Conservation (phyloP, 2,329 filamentous ascomycete species). For the Westerdykella sp. region DNA sequence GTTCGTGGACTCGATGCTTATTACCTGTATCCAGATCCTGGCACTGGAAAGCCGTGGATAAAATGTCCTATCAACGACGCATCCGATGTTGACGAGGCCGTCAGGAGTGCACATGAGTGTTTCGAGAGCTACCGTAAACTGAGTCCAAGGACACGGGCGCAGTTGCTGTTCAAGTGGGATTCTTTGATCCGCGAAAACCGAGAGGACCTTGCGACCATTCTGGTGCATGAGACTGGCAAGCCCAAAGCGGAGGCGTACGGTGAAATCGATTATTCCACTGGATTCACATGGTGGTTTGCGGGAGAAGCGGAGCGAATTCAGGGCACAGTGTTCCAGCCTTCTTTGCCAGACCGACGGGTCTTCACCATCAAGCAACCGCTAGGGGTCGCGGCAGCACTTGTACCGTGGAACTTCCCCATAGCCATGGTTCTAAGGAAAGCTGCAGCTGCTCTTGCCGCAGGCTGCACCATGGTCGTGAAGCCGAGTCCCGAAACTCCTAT, state of each 20-base stretch:
- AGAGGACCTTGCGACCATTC: conserved; percentile 57
- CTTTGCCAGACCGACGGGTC: conserved; percentile 57
- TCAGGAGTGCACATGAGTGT: conserved; percentile 54
- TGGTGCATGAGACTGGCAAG: conserved; percentile 56
- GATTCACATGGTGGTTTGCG: conserved; percentile 53
- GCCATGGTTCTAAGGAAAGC: conserved; percentile 64
- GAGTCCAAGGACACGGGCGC: conserved; percentile 55
- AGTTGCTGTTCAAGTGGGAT: conserved; percentile 61
- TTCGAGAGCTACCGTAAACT: conserved; percentile 56
- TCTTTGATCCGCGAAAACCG: conserved; percentile 55
- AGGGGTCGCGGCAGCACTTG: conserved; percentile 61
- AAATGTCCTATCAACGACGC: conserved; percentile 44
- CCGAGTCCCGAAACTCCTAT: conserved; percentile 39
- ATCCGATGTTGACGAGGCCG: conserved; percentile 57
- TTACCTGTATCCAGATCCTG: conserved; percentile 39
- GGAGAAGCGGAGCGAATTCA: conserved; percentile 58
- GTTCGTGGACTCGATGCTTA: conserved; percentile 8
- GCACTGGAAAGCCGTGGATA: conserved; percentile 46
- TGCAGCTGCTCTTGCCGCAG: conserved; percentile 61
- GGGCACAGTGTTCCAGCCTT: conserved; percentile 55
- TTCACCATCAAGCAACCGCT: conserved; percentile 71
- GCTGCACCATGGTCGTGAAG: conserved; percentile 63
- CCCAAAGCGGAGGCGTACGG: conserved; percentile 48
- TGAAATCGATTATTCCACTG: conserved; percentile 49
- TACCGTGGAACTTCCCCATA: conserved; percentile 68